phyloP scores from a whole-genome alignment of 352 stramenopile genomes.

The Phytophthora gonapodyides region DNA sequence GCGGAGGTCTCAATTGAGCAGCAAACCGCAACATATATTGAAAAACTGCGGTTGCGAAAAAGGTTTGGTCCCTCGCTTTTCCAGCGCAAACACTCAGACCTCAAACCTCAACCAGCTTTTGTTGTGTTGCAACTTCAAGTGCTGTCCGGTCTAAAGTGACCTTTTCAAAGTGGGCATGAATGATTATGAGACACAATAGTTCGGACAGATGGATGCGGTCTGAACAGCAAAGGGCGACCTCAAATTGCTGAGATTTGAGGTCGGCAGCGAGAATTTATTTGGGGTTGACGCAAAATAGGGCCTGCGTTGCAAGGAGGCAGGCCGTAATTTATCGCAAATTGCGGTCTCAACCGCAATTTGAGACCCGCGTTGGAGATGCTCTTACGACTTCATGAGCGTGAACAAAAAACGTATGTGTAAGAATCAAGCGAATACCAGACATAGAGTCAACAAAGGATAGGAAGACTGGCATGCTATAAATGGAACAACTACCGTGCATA shows the following conservation, averaged over 20 bases:
- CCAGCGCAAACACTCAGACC: no score
- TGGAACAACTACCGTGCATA: no score
- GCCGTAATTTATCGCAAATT: slow-evolving; percentile 1
- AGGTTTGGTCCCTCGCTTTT: no score
- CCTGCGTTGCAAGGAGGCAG: background rate
- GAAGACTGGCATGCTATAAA: no score
- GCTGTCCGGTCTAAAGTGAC: background rate
- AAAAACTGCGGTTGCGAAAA: no score
- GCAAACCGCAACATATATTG: no score
- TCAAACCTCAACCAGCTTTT: no score
- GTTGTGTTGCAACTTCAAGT: background rate
- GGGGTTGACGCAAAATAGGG: background rate
- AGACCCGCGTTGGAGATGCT: slow-evolving; percentile 1
- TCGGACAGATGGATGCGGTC: background rate
- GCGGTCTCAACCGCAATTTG: background rate
- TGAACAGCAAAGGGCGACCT: background rate
- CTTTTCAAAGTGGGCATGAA: background rate
- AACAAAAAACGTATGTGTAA: no score
- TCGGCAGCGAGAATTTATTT: background rate
- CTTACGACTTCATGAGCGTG: no score
- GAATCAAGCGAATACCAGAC: no score
- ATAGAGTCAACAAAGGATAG: no score
- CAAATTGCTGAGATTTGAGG: background rate
- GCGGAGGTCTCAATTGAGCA: no score
- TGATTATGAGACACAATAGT: background rate